These are phyloP conservation scores for Aspergillus olivimuriae DNA, from an alignment of 495 filamentous ascomycete genomes.

Conservation along the genomic window DNA sequence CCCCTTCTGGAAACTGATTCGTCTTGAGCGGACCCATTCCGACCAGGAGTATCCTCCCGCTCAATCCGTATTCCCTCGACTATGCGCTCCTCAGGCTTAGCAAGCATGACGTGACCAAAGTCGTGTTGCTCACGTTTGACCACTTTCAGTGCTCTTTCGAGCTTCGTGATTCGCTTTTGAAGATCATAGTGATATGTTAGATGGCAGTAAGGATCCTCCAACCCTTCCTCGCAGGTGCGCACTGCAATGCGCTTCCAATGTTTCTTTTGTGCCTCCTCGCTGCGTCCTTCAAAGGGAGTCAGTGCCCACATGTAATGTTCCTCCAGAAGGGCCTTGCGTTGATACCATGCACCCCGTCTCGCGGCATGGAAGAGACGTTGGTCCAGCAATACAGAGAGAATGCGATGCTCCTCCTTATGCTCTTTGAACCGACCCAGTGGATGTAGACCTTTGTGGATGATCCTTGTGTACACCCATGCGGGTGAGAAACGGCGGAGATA, in stretches of 20 bases:
- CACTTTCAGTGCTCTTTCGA: slow-evolving; percentile 80
- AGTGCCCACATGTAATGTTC: slow-evolving; percentile 85
- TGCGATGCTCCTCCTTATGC: slow-evolving; percentile 67
- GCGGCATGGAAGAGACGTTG: slow-evolving; percentile 82
- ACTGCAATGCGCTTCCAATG: slow-evolving; percentile 76
- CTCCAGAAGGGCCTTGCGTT: slow-evolving; percentile 88
- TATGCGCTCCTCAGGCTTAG: slow-evolving; percentile 64
- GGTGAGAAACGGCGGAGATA: slow-evolving; percentile 90
- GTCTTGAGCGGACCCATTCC: slow-evolving; percentile 17
- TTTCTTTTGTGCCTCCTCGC: slow-evolving; percentile 63
- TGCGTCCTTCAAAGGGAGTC: slow-evolving; percentile 43
- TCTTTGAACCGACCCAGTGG: slow-evolving; percentile 80
- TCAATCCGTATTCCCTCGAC: slow-evolving; percentile 74
- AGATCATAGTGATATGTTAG: slow-evolving; percentile 90
- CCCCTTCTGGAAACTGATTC: slow-evolving; percentile 35
- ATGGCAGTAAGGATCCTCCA: slow-evolving; percentile 84
- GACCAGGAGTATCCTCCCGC: slow-evolving; percentile 33
- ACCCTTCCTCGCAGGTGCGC: slow-evolving; percentile 77
- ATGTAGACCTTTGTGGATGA: slow-evolving; percentile 79
- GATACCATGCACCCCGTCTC: slow-evolving; percentile 88
- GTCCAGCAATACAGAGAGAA: slow-evolving; percentile 67
- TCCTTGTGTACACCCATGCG: slow-evolving; percentile 88
- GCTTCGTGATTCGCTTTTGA: slow-evolving; percentile 84
- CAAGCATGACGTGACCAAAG: slow-evolving; percentile 76
- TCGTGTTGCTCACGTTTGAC: slow-evolving; percentile 85